phyloP scores from a whole-genome alignment of 495 filamentous ascomycete genomes.

The Neurospora sublineolata region DNA sequence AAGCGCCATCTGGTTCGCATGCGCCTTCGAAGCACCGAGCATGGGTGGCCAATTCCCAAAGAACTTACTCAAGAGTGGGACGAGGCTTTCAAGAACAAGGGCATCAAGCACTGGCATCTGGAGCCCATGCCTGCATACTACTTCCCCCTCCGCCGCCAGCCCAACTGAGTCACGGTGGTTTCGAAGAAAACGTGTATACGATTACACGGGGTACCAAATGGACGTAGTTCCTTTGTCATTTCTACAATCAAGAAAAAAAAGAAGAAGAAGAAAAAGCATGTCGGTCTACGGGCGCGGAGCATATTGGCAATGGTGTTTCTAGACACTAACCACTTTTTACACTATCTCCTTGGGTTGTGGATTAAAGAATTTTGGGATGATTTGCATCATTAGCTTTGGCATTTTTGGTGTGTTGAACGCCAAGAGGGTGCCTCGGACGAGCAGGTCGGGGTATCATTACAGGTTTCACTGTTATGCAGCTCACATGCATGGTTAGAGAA shows the following conservation, averaged over 20 bases:
- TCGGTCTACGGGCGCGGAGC: background rate
- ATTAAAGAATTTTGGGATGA: background rate
- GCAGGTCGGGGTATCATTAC: background rate
- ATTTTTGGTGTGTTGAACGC: background rate
- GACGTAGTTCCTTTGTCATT: background rate
- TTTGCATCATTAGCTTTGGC: background rate
- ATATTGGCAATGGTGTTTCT: background rate
- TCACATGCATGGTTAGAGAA: background rate
- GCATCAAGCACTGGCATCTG: slow-evolving; percentile 35
- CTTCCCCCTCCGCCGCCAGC: slow-evolving; percentile 36
- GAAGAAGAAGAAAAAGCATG: background rate
- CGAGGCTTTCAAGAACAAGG: slow-evolving; percentile 30
- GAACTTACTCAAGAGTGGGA: slow-evolving; percentile 33
- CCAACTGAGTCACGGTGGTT: slow-evolving; percentile 25
- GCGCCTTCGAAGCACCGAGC: slow-evolving; percentile 34
- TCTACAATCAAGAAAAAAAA: background rate
- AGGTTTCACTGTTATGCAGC: background rate
- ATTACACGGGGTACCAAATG: background rate
- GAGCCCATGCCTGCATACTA: slow-evolving; percentile 40
- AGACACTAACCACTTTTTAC: background rate
- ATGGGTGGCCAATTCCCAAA: slow-evolving; percentile 35
- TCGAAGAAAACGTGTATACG: background rate
- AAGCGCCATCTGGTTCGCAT: slow-evolving; percentile 42
- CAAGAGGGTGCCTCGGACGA: background rate
- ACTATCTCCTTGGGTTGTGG: background rate